Conservation (phyloP, 345 rosid species). For the Salix exigua region DNA sequence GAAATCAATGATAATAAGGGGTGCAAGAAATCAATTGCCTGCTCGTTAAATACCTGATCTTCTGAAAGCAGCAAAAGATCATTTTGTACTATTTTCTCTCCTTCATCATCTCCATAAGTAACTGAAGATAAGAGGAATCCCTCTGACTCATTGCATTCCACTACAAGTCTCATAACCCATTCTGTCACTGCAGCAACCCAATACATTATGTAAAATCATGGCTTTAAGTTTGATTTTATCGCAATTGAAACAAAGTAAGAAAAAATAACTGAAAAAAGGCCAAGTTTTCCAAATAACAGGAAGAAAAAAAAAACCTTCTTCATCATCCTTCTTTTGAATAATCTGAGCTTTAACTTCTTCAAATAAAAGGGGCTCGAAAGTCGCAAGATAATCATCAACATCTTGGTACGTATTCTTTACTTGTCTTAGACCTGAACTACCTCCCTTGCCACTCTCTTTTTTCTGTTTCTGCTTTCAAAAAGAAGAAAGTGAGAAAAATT, state of each 20-base stretch:
- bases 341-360: constrained; percentile 95
- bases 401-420: constrained; percentile 66
- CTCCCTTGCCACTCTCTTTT: constrained; percentile 17
- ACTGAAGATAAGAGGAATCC: constrained; percentile 62
- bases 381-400: constrained; percentile 69
- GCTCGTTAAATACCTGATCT: constrained; percentile 51
- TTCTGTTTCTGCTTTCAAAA: constrained; percentile 22
- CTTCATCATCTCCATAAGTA: constrained; percentile 52
- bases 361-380: constrained; percentile 81
- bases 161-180: constrained; percentile 63
- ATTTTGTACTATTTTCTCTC: constrained; percentile 56
- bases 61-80: constrained; percentile 78
- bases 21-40: background rate
- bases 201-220: background rate
- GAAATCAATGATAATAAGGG: background rate
- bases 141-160: constrained; percentile 67
- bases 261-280: too few relatives aligned
- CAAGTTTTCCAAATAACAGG: background rate
- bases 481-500: background rate
- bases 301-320: constrained; percentile 48
- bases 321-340: constrained; percentile 63
- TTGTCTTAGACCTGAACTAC: constrained; percentile 34
- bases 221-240: too few relatives aligned
- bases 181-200: constrained; percentile 41
- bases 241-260: background rate